These are phyloP conservation scores for Crithidia acanthocephali DNA, from an alignment of 208 protist species.

Conservation along the genomic window DNA sequence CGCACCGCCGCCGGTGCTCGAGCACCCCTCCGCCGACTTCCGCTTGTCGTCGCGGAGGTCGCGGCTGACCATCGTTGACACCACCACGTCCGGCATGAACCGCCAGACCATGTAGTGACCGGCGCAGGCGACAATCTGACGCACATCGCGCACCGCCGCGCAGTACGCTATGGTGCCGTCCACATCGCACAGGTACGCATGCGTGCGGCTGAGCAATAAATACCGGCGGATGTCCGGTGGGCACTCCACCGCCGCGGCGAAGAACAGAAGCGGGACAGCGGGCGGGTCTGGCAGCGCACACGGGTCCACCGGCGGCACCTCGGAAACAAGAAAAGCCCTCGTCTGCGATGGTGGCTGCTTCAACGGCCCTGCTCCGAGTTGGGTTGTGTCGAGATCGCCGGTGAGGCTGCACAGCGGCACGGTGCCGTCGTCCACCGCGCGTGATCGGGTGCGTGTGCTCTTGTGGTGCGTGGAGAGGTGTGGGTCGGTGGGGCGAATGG, in stretches of 20 bases:
- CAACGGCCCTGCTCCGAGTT: not conserved
- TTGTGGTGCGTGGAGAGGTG: not conserved
- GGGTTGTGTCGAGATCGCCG: not conserved
- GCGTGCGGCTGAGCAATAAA: constrained; percentile 17
- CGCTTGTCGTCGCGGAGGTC: not conserved
- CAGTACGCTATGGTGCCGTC: constrained; percentile 22
- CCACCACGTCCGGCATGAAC: constrained; percentile 3
- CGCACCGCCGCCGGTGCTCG: not conserved
- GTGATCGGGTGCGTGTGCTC: not conserved
- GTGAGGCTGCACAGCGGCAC: constrained; percentile 10
- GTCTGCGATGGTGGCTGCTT: not conserved
- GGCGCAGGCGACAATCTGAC: constrained; percentile 18
- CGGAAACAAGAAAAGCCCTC: not conserved
- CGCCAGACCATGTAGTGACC: constrained; percentile 26
- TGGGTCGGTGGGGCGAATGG: not conserved
- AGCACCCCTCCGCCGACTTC: not conserved
- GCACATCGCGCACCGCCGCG: constrained; percentile 13
- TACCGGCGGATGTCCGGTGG: constrained; percentile 19
- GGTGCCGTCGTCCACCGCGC: not conserved
- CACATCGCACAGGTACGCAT: constrained; percentile 21
- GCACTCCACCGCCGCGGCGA: constrained; percentile 20
- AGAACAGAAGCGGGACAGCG: constrained; percentile 7
- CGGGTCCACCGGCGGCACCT: not conserved
- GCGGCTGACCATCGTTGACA: not conserved
- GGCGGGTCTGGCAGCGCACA: not conserved